Evolutionary conservation across 116 monocot genomes (phyloP).

Genomic region (Phalaenopsis hybrid): DNA sequence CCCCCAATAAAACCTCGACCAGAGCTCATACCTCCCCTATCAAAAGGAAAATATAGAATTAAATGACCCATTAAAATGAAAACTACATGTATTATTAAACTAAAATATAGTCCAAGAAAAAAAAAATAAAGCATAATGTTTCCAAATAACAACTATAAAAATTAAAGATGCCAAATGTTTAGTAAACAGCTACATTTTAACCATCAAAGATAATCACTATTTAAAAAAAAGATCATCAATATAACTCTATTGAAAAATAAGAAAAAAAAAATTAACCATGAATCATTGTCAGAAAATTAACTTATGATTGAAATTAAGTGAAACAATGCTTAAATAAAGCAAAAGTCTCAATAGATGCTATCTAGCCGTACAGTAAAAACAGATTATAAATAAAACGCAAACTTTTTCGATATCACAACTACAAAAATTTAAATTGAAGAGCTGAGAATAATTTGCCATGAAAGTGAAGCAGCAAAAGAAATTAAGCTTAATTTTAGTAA

Average conservation of each 20-base stretch:
- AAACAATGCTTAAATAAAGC: not conserved
- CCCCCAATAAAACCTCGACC: slow-evolving; percentile 66
- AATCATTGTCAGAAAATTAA: not conserved
- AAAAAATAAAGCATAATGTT: not conserved
- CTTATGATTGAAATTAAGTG: not conserved
- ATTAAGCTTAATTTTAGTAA: not conserved
- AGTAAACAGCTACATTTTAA: not conserved
- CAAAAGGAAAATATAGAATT: not conserved
- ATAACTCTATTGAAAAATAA: not conserved
- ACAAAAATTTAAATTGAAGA: not conserved
- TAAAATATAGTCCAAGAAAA: not conserved
- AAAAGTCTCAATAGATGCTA: not conserved
- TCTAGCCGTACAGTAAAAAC: not conserved
- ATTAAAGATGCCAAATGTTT: not conserved
- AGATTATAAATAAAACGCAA: not conserved
- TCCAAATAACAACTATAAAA: not conserved
- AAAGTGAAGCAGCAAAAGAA: not conserved
- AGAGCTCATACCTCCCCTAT: slow-evolving; percentile 69
- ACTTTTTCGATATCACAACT: not conserved
- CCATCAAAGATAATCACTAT: not conserved
- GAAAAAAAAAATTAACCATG: not conserved
- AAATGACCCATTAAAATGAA: not conserved
- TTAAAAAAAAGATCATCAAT: not conserved
- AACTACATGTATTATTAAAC: not conserved
- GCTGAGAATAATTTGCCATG: not conserved